These are phyloP conservation scores for Dactylellina parvicollis DNA, from an alignment of 2,329 filamentous ascomycete genomes.

Conservation along the genomic window DNA sequence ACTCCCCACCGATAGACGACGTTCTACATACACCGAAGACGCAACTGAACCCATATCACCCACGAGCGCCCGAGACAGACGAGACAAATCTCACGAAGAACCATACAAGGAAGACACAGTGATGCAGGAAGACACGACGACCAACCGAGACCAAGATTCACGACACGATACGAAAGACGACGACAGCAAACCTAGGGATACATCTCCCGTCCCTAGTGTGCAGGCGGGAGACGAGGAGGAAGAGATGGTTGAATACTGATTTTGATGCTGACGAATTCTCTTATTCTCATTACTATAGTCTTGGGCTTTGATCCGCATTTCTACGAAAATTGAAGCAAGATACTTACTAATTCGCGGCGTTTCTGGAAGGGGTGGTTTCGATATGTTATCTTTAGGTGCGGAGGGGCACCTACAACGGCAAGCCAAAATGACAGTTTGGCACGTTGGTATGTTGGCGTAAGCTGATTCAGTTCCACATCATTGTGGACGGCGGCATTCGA, in stretches of 20 bases:
- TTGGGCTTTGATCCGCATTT: no score
- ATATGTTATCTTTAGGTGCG: no score
- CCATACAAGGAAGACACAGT: constrained; percentile 15
- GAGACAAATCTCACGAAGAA: constrained; percentile 1
- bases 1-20: neutral
- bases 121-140: constrained; percentile 9
- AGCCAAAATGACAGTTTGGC: no score
- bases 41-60: constrained; percentile 12
- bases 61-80: neutral
- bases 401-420: no score
- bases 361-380: no score
- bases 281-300: neutral
- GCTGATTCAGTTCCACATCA: no score
- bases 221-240: constrained; percentile 44
- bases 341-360: neutral
- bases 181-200: constrained; percentile 4
- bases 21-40: constrained; percentile 10
- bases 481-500: no score
- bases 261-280: constrained; percentile 17
- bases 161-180: constrained; percentile 29
- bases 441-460: no score
- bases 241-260: constrained; percentile 53
- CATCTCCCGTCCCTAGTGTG: constrained; percentile 15
- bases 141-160: neutral
- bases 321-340: neutral